Conservation (phyloP, 2,329 filamentous ascomycete genomes). For the Alternaria sp. region DNA sequence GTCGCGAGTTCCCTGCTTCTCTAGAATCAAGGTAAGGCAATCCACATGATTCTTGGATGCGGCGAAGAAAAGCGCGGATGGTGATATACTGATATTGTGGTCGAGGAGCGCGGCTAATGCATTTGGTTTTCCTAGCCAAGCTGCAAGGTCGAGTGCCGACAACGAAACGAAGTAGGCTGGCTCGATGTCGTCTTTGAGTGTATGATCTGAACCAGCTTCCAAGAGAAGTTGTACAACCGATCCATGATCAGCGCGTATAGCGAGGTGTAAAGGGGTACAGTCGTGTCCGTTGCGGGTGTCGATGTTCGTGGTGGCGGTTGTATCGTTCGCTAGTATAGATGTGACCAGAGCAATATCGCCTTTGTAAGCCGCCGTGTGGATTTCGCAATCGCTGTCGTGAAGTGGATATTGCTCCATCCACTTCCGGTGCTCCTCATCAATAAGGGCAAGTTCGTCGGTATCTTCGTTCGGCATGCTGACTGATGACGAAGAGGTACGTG, state of each 20-base stretch:
- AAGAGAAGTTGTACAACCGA: background rate
- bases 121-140: background rate
- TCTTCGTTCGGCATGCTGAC: background rate
- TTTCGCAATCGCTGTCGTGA: background rate
- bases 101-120: background rate
- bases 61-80: background rate
- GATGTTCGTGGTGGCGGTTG: background rate
- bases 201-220: background rate
- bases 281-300: background rate
- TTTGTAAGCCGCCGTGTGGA: background rate
- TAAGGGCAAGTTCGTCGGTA: background rate
- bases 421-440: background rate
- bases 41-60: background rate
- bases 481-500: background rate
- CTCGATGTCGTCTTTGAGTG: background rate
- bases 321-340: background rate
- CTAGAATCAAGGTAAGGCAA: background rate
- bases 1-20: background rate
- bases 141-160: background rate
- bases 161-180: background rate
- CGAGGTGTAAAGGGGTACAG: background rate
- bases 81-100: background rate
- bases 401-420: background rate
- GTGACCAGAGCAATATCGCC: background rate
- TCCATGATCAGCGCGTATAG: background rate